Base-by-base conservation (phyloP, 2,329 filamentous ascomycete genomes). In the Cryphonectria radicalis region DNA sequence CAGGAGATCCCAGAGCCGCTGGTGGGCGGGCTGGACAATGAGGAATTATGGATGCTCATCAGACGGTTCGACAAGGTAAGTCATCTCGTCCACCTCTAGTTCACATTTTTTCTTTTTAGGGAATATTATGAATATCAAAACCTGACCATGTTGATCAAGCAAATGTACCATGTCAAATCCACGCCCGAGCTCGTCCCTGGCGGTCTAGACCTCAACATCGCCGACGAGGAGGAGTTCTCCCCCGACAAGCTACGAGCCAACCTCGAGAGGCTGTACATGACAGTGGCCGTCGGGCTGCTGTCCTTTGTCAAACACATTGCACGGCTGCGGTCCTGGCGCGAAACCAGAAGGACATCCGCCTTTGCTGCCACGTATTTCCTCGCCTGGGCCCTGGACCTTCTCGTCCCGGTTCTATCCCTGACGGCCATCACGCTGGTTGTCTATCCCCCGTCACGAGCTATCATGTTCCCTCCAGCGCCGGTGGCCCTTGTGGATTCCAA, bases 201-300 rank as follows among this genome's bases (percentile, higher is more conserved):
- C 7, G 89, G 90, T 19, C 82, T 97, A 53, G 93, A 97, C 79
- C 86, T 97, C 71, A 93, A 94, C 75, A 91, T 93, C 70, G 91
- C 93, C 5, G 91, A 94, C 55, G 91, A 95, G 68, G 93, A 96
- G 75, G 92, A 95, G 70, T 96, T 96, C 79, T 93, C 92, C 0
- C 93, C 93, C 0, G 93, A 96, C 77, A 96, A 96, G 81, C 83
- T 97, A 62, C 87, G 93, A 14, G 89, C 91, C 2, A 94, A 92
- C 68, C 79, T 96, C 4, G 94, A 97, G 80, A 86, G 94, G 19
- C 82, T 96, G 14, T 97, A 97, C 78, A 94, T 94, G 86, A 93
- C 91, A 0, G 89, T 97, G 0, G 83, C 92, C 10, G 87, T 95
- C 65, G 86, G 90, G 19, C 63, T 94, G 17, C 86, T 94, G 60